Evolutionary conservation across 768 basidiomycete genomes (phyloP), one percentile per base, ranked within the genome.

Genomic region (Trametes elegans): DNA sequence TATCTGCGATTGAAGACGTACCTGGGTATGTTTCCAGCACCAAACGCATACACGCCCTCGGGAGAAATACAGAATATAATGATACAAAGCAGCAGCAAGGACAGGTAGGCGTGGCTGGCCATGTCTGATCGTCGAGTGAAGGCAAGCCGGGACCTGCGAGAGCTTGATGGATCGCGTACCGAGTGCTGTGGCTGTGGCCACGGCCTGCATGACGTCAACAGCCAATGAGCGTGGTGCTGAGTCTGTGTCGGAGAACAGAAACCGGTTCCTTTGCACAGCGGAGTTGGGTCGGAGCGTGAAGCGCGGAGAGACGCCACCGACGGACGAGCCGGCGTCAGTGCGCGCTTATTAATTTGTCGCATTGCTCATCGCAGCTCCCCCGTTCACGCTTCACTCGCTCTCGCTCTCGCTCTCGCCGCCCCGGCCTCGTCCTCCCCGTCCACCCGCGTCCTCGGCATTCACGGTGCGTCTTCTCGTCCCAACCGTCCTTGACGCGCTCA

Each of bases 21-120:
- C 68, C 67, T 63, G 10, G 91, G 91, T 63, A 95, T 93, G 65
- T 94, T 93, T 35, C 92, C 92, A 48, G 87, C 86, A n/a, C 85
- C 87, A 59, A 89, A 90, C 6, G 86, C 88, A 64, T 83, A 77
- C 14, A 87, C 85, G 53, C 81, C 79, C 72, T 82, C 79, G 3
- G 66, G 61, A 4, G 81, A 73, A 42, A 87, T 67, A 66, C 81
- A 84, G 57, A 88, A 72, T 10, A 80, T 77, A 53, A 81, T 56
- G 78, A 66, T 53, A 76, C 71, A 85, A 10, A 85, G 68, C 23
- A 83, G 66, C 34, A 81, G 63, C 2, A 65, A 49, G 9, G 55
- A n/a, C 26, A 63, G 3, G 44, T 61, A 55, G 9, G 51, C 23
- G 48, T 60, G 56, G 36, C 21, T 34, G 16, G 55, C 47, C 66